phyloP scores from a whole-genome alignment of 1,284 basidiomycete genomes.

The Rhodotorula sp. region DNA sequence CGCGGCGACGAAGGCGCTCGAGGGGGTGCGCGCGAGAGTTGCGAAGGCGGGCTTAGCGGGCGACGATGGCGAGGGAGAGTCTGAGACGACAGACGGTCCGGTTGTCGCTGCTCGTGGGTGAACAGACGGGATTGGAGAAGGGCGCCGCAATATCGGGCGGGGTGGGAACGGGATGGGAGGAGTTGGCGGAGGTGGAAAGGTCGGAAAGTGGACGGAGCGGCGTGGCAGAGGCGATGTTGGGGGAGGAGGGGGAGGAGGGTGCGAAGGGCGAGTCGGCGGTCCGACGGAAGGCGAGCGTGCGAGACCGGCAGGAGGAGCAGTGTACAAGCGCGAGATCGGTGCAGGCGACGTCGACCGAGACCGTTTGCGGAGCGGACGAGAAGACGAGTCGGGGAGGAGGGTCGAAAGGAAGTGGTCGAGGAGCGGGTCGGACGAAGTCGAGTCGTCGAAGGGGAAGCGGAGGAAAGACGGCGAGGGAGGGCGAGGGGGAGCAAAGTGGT shows the following conservation, averaged over 20 bases:
- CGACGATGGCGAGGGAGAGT: slow-evolving; percentile 2
- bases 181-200: not conserved
- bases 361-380: slow-evolving; percentile 1
- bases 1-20: slow-evolving; percentile 29
- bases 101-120: not conserved
- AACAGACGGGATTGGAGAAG: not conserved
- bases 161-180: not conserved
- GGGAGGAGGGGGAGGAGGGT: not conserved
- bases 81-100: slow-evolving; percentile 8
- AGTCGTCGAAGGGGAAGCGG: not conserved
- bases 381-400: slow-evolving; percentile 5
- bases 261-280: not conserved
- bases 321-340: not conserved
- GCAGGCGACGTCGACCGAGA: slow-evolving; percentile 5
- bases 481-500: slow-evolving; percentile 19
- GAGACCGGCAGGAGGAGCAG: not conserved
- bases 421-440: not conserved
- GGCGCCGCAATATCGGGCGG: not conserved
- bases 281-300: not conserved
- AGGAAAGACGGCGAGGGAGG: slow-evolving; percentile 16
- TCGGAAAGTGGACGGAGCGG: not conserved
- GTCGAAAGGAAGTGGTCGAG: slow-evolving; percentile 13
- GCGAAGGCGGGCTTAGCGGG: slow-evolving; percentile 11
- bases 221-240: not conserved
- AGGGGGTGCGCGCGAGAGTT: slow-evolving; percentile 12